Percentiles rank a stretch among this genome's conserved stretches.
Conservation (phyloP, 768 basidiomycete genomes). For the Erythrobasidium yunnanense region DNA sequence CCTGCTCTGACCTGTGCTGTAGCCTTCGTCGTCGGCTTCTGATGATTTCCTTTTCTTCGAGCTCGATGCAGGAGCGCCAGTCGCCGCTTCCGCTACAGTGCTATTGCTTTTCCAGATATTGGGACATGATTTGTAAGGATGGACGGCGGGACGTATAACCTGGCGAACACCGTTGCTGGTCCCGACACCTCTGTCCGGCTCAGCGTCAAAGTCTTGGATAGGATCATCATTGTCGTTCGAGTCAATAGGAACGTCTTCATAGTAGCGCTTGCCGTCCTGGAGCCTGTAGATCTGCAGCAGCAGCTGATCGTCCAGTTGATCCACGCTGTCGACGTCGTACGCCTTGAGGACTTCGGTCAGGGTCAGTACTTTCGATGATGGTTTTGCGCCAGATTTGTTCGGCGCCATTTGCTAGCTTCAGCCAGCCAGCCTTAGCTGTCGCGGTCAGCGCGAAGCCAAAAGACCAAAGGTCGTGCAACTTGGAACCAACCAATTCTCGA, state of each 20-base stretch:
- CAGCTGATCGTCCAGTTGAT: neutral
- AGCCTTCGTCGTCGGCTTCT: neutral
- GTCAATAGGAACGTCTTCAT: neutral
- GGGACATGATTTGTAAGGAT: neutral
- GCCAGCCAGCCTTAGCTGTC: neutral
- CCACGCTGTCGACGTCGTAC: neutral
- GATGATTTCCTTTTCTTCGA: too few relatives aligned
- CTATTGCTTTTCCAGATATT: slow-evolving; percentile 14
- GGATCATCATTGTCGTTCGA: neutral
- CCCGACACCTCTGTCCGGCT: too few relatives aligned
- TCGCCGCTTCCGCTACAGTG: neutral
- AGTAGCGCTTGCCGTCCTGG: neutral
- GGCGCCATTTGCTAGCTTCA: neutral
- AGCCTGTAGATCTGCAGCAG: slow-evolving; percentile 9
- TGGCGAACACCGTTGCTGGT: too few relatives aligned
- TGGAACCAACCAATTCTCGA: too few relatives aligned
- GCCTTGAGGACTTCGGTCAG: neutral
- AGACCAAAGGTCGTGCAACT: too few relatives aligned
- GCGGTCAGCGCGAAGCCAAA: too few relatives aligned
- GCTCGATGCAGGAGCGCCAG: neutral
- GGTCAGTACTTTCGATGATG: too few relatives aligned
- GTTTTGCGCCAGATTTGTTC: too few relatives aligned
- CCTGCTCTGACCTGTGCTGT: neutral
- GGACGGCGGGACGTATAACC: neutral
- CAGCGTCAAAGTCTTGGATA: neutral